phyloP scores from a whole-genome alignment of 148 eudicot genomes.

The Spergularia marina region DNA sequence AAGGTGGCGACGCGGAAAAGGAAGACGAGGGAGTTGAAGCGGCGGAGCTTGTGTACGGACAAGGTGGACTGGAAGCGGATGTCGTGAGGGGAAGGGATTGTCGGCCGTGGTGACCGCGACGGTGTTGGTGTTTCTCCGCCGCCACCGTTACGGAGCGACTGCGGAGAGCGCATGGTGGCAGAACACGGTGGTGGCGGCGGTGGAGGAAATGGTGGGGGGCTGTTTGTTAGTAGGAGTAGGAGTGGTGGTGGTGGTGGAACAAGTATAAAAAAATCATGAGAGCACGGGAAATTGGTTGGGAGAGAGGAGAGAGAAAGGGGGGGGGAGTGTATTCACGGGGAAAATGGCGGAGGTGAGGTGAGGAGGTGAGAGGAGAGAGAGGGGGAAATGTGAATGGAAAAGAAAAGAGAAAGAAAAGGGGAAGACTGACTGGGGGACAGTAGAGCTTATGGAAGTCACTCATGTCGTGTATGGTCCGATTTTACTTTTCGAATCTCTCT shows the following conservation, averaged over 20 bases:
- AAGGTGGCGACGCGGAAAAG: slow-evolving; percentile 59
- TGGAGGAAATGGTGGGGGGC: too few species aligned
- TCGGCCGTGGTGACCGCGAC: slow-evolving; percentile 35
- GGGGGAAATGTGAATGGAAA: too few species aligned
- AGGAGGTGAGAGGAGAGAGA: background rate
- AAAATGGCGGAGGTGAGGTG: background rate
- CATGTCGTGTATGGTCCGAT: too few species aligned
- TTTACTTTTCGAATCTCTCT: too few species aligned
- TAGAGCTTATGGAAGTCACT: too few species aligned
- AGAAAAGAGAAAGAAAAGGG: too few species aligned
- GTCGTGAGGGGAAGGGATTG: slow-evolving; percentile 32
- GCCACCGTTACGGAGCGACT: slow-evolving; percentile 40
- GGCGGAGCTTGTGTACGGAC: slow-evolving; percentile 60
- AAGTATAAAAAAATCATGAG: too few species aligned
- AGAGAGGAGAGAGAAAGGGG: background rate
- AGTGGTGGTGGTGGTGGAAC: background rate
- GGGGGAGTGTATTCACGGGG: background rate
- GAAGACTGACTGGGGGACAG: too few species aligned
- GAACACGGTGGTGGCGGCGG: background rate
- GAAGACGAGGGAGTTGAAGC: slow-evolving; percentile 59
- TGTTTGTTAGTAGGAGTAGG: too few species aligned
- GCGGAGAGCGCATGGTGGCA: slow-evolving; percentile 42
- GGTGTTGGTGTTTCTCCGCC: slow-evolving; percentile 40
- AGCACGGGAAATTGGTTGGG: too few species aligned
- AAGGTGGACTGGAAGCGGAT: slow-evolving; percentile 70